phyloP scores from a whole-genome alignment of 2,329 filamentous ascomycete species.

The Rosellinia necatrix region DNA sequence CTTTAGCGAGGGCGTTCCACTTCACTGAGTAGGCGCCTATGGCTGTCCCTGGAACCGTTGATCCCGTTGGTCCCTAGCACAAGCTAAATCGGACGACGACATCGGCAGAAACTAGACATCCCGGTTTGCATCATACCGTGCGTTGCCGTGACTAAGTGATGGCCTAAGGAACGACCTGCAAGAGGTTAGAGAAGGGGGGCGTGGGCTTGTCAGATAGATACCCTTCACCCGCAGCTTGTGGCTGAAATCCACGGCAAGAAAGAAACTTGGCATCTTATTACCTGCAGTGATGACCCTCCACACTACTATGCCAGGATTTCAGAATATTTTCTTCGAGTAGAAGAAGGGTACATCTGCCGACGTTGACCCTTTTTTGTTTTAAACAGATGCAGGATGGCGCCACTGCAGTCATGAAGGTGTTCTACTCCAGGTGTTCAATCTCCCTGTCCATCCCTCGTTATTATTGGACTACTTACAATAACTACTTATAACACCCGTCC shows the following conservation, averaged over 20 bases:
- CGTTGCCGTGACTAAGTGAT: slow-evolving; percentile 12
- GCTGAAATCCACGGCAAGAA: slow-evolving; percentile 26
- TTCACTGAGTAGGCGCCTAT: slow-evolving; percentile 11
- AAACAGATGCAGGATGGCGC: slow-evolving; percentile 28
- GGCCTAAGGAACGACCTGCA: not conserved
- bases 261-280: slow-evolving; percentile 21
- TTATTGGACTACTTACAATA: slow-evolving; percentile 28
- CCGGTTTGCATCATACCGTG: slow-evolving; percentile 21
- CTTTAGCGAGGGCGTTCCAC: slow-evolving; percentile 24
- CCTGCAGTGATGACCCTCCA: slow-evolving; percentile 24
- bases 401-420: slow-evolving; percentile 27
- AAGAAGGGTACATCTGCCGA: slow-evolving; percentile 23
- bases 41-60: slow-evolving; percentile 16
- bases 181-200: slow-evolving; percentile 4
- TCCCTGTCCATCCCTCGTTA: slow-evolving; percentile 14
- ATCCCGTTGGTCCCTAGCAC: slow-evolving; percentile 21
- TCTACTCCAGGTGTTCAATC: slow-evolving; percentile 14
- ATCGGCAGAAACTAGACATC: slow-evolving; percentile 18
- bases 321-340: slow-evolving; percentile 17
- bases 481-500: no score
- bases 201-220: slow-evolving; percentile 15
- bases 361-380: slow-evolving; percentile 21
- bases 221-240: slow-evolving; percentile 26
- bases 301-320: slow-evolving; percentile 16
- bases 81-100: slow-evolving; percentile 27